Conservation (phyloP, 805 yeast species). For the Lipomyces anomalus region DNA sequence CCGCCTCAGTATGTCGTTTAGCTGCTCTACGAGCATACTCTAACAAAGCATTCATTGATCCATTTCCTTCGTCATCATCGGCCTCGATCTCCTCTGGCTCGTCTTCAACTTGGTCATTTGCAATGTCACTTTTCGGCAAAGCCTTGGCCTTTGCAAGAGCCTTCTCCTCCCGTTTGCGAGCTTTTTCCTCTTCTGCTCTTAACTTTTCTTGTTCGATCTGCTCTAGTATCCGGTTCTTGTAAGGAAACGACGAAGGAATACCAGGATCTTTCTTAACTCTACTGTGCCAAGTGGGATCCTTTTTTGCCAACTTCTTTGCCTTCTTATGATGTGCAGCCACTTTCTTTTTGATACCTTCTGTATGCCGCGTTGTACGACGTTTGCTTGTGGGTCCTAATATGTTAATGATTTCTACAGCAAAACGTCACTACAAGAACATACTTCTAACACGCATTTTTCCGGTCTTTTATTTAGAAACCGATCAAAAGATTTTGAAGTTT, state of each 20-base stretch:
- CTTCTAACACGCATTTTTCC: not conserved
- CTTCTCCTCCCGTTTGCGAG: slow-evolving; percentile 34
- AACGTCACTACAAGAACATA: too few relatives aligned
- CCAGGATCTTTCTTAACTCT: slow-evolving; percentile 82
- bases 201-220: slow-evolving; percentile 46
- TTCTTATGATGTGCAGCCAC: slow-evolving; percentile 88
- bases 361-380: slow-evolving; percentile 85
- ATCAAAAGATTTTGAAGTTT: too few relatives aligned
- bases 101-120: slow-evolving; percentile 33
- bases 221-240: slow-evolving; percentile 73
- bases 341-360: slow-evolving; percentile 94
- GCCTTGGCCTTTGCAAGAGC: slow-evolving; percentile 9
- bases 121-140: slow-evolving; percentile 28
- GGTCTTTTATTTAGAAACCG: too few relatives aligned
- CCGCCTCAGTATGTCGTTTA: slow-evolving; percentile 58
- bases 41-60: slow-evolving; percentile 68
- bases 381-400: slow-evolving; percentile 66
- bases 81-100: slow-evolving; percentile 37
- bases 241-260: slow-evolving; percentile 91
- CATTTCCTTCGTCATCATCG: slow-evolving; percentile 38
- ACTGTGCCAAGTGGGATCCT: slow-evolving; percentile 91
- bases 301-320: slow-evolving; percentile 74
- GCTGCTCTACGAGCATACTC: slow-evolving; percentile 91
- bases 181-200: slow-evolving; percentile 39
- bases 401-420: not conserved